These are phyloP conservation scores for Gremmenia infestans DNA, from an alignment of 2,329 filamentous ascomycete genomes.

Conservation along the genomic window DNA sequence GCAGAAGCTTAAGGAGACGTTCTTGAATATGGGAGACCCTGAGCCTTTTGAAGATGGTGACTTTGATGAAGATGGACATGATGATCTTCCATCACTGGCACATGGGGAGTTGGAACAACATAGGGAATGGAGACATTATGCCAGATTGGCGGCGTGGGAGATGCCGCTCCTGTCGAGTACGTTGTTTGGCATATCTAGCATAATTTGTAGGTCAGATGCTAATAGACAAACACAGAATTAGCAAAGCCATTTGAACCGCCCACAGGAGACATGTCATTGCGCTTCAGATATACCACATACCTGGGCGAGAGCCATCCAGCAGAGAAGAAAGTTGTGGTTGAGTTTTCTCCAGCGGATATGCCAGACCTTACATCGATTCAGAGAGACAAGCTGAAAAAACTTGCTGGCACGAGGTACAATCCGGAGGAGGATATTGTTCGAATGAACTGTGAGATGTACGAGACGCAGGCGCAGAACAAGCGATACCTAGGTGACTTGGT, in stretches of 20 bases:
- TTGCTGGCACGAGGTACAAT: constrained; percentile 82
- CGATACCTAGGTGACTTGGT: constrained; percentile 82
- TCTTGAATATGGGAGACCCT: constrained; percentile 30
- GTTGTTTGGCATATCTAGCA: constrained; percentile 33
- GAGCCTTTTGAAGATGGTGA: constrained; percentile 26
- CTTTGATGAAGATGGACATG: constrained; percentile 54
- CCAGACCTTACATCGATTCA: constrained; percentile 61
- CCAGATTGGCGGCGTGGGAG: constrained; percentile 86
- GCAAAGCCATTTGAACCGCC: constrained; percentile 77
- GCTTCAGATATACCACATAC: constrained; percentile 96
- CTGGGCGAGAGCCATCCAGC: constrained; percentile 92
- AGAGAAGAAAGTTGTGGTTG: constrained; percentile 87
- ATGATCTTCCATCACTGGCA: constrained; percentile 77
- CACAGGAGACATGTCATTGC: constrained; percentile 62
- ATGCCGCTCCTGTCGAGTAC: constrained; percentile 85
- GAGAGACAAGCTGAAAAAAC: constrained; percentile 77
- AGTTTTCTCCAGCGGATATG: constrained; percentile 75
- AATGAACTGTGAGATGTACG: constrained; percentile 86
- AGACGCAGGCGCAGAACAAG: constrained; percentile 93
- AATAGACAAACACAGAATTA: constrained; percentile 53
- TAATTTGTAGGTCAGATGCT: constrained; percentile 3
- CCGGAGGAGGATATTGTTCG: constrained; percentile 74
- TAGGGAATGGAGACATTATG: constrained; percentile 83
- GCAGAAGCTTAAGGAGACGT: constrained; percentile 28
- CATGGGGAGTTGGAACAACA: constrained; percentile 86